Base-by-base conservation (phyloP, 2,329 filamentous ascomycete species). In the Fonsecaea monophora region DNA sequence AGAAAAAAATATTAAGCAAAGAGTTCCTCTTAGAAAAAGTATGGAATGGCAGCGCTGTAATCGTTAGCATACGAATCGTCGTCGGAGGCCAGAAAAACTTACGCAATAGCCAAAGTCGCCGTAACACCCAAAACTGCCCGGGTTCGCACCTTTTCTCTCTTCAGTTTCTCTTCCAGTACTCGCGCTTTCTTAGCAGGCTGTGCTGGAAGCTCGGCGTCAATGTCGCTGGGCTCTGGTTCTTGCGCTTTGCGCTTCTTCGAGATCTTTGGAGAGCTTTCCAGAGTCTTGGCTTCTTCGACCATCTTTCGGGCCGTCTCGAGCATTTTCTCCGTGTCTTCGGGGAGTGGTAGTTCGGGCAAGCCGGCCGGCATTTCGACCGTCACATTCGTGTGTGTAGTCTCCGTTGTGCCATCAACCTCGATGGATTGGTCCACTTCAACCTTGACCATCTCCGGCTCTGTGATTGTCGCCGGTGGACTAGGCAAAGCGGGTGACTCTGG, bases 91-190 rank as follows among this genome's bases (percentile, higher is more conserved):
- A 32, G 60, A 53, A 53, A 35, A 63, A 90, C 93, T 82, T 87
- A 98, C 95, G 94, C 94, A 78, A 97, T 86, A 65, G 92, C 92
- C 77, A 97, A 85, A 55, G 92, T 95, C 65, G 92, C 92, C 69
- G 90, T 92, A 61, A 98, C 87, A 66, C 95, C 94, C 70, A 96
- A 85, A 68, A 97, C 82, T 55, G 95, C 92, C 76, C 93, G 88
- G 79, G 89, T 92, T 80, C 92, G 90, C 71, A 97, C 92, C 75
- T 89, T 91, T 80, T 96, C 90, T 81, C 92, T 94, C 78, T 90
- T 90, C 72, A 96, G 78, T 79, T 95, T 90, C 53, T 91, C 86
- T 77, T 95, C 91, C 1, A 92, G 76, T 13, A 81, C 78, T 74
- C 78, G 90, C 48, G 86, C 87, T 76, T 90, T 92, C 87, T 98